phyloP scores from a whole-genome alignment of 257 asterid species.

The Parsonsia alboflavescens region DNA sequence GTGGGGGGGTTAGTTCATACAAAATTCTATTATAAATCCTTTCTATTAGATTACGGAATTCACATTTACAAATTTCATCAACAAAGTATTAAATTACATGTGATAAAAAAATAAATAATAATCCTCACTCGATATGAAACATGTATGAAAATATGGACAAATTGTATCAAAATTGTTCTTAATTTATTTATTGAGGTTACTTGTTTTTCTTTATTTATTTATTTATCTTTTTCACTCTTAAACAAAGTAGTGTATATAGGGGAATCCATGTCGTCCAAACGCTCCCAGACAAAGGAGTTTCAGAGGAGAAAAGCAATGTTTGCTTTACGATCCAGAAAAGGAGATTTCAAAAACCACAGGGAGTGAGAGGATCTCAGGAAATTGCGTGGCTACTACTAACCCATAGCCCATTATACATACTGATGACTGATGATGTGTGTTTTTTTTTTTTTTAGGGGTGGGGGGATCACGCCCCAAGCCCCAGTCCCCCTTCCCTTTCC shows the following conservation, averaged over 20 bases:
- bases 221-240: neutral
- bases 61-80: no score
- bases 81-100: no score
- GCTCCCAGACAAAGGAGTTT: slow-evolving; percentile 75
- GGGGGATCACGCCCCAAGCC: no score
- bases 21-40: no score
- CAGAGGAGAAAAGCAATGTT: slow-evolving; percentile 65
- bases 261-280: slow-evolving; percentile 97
- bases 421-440: neutral
- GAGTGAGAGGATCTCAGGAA: slow-evolving; percentile 35
- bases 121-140: no score
- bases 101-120: no score
- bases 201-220: neutral
- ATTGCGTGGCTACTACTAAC: slow-evolving; percentile 43
- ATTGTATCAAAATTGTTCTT: no score
- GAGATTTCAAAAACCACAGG: slow-evolving; percentile 45
- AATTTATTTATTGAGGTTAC: neutral
- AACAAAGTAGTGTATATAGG: slow-evolving; percentile 19
- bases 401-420: neutral
- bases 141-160: no score
- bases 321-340: slow-evolving; percentile 83
- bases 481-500: neutral
- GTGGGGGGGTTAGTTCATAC: no score
- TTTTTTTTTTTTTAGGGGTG: no score
- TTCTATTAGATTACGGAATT: no score